phyloP scores from a whole-genome alignment of 1,284 basidiomycete genomes.

The Chalciporus sp. region DNA sequence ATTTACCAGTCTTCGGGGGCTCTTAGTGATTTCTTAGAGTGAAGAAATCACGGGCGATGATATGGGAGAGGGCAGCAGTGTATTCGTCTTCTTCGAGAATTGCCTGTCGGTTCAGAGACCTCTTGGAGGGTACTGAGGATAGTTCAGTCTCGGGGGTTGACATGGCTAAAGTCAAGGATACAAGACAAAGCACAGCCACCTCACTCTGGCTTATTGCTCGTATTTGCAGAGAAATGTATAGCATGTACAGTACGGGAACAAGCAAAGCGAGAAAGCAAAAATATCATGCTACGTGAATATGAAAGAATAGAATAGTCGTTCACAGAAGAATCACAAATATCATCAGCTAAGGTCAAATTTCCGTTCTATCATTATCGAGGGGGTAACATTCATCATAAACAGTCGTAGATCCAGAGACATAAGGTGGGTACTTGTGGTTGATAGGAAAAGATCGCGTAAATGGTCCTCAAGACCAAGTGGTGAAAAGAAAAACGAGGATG shows the following conservation, averaged over 20 bases:
- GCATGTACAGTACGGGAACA: background rate
- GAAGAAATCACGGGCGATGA: conserved; percentile 98
- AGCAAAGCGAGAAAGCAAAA: conserved; percentile 10
- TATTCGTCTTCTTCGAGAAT: conserved; percentile 97
- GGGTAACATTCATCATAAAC: conserved; percentile 29
- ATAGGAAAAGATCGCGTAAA: conserved; percentile 12
- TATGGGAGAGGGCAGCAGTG: conserved; percentile 86
- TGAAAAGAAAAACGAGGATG: conserved; percentile 8
- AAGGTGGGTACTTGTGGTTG: conserved; percentile 6
- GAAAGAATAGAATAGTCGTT: conserved; percentile 20
- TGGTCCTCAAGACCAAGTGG: conserved; percentile 27
- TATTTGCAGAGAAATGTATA: too few relatives aligned
- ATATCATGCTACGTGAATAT: conserved; percentile 17
- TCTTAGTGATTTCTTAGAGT: too few relatives aligned
- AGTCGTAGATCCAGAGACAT: conserved; percentile 22
- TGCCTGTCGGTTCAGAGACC: conserved; percentile 70
- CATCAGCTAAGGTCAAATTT: conserved; percentile 11
- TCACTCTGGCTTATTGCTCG: too few relatives aligned
- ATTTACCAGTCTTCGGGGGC: too few relatives aligned
- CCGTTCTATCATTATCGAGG: conserved; percentile 20
- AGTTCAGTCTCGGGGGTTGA: conserved; percentile 23
- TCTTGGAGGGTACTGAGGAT: conserved; percentile 21
- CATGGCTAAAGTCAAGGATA: conserved; percentile 20
- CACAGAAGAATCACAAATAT: conserved; percentile 13
- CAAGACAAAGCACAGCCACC: conserved; percentile 17